phyloP scores from a whole-genome alignment of 352 stramenopile species.

The Thalassiosira ordinaria region DNA sequence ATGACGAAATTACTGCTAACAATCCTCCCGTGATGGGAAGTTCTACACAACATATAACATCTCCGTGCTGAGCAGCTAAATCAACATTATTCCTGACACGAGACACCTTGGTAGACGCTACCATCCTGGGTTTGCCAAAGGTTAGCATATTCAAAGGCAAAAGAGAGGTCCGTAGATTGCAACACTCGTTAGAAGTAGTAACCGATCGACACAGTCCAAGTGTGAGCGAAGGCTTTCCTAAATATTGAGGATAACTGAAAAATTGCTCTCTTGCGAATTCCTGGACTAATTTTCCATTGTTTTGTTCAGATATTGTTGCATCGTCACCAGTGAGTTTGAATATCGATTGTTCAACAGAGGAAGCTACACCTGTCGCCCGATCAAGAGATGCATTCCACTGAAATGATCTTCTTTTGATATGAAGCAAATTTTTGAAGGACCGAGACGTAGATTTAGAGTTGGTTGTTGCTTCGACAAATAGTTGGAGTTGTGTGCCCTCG shows the following conservation, averaged over 20 bases:
- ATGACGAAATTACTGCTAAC: slow-evolving; percentile 12
- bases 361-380: too few relatives aligned
- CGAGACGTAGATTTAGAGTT: too few relatives aligned
- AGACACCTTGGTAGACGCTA: background rate
- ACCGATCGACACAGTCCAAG: slow-evolving; percentile 20
- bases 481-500: too few relatives aligned
- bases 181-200: background rate
- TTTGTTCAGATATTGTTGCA: too few relatives aligned
- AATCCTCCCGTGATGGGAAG: slow-evolving; percentile 39
- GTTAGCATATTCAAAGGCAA: slow-evolving; percentile 25
- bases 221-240: slow-evolving; percentile 20
- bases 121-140: slow-evolving; percentile 18
- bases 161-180: slow-evolving; percentile 8
- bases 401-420: too few relatives aligned
- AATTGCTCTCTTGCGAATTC: slow-evolving; percentile 7
- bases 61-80: background rate
- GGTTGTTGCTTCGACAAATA: too few relatives aligned
- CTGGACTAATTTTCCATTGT: too few relatives aligned
- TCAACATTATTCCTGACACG: background rate
- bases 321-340: too few relatives aligned
- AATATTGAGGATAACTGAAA: slow-evolving; percentile 31
- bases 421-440: too few relatives aligned
- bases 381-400: too few relatives aligned
- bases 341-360: too few relatives aligned
- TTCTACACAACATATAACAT: slow-evolving; percentile 28